Base-by-base conservation (phyloP, 2,329 filamentous ascomycete genomes). In the Mycosphaerelloides madeirae region DNA sequence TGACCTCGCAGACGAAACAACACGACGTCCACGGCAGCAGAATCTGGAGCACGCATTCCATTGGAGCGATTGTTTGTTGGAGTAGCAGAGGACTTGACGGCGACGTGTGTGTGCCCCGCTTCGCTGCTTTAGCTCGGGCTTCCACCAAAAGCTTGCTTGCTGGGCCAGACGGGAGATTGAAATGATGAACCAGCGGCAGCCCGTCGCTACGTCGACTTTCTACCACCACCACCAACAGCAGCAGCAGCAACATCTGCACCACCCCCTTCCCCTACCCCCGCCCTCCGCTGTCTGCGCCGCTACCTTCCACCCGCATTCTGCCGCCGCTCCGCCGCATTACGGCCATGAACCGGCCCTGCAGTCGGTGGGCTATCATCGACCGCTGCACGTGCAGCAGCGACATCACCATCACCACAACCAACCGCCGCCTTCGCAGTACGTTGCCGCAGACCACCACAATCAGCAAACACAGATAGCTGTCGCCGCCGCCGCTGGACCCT, bases 151-250 rank as follows among this genome's bases (percentile, higher is more conserved):
- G 50, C 49, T 46, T 43, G 49, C 43, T 34, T 41, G n/a, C n/a
- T n/a, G 40, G 38, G 41, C 43, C 34, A 33, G 35, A 32, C 39
- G 46, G 25, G 38, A 39, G 29, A 20, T n/a, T 25, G n/a, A 43
- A 46, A 59, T 47, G 48, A 62, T 55, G 54, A 52, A 56, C 39
- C 54, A 49, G 45, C 60, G 56, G 43, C 57, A 52, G 42, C 44
- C 46, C 39, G 50, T 58, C 49, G 54, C 52, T 32, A 48, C 56
- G 19, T 52, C 54, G 43, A 44, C 54, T 19, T 46, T 40, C 44
- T 54, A 54, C 41, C 53, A 53, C 36, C 47, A 52, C 25, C 44
- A 43, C 40, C 48, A 46, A 14, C 49, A 45, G 18, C 46, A 49
- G 29, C 58, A 52, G 14, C 57, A 56, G 31, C 45, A 43, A 18